These are phyloP conservation scores for Aspergillus fijiensis DNA, from an alignment of 2,329 filamentous ascomycete species.

Conservation along the genomic window DNA sequence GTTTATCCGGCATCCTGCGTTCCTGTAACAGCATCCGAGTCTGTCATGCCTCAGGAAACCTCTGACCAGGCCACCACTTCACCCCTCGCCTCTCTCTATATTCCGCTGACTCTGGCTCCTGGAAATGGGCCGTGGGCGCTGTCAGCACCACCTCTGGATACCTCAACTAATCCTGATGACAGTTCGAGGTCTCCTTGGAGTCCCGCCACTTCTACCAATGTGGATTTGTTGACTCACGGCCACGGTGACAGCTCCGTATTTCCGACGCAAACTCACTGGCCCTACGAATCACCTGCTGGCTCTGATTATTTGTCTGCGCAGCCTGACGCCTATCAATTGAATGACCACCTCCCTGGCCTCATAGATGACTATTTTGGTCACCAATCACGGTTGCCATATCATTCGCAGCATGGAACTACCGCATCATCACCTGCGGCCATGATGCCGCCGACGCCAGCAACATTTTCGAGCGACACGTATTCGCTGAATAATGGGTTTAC, in stretches of 20 bases:
- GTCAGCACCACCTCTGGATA: neutral
- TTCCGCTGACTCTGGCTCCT: neutral
- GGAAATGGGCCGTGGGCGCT: neutral
- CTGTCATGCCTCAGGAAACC: neutral
- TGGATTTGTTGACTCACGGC: slow-evolving; percentile 1
- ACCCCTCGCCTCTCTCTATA: neutral
- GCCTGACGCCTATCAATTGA: slow-evolving; percentile 1
- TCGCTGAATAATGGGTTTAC: neutral
- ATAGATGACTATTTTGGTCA: slow-evolving; percentile 1
- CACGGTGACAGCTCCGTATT: slow-evolving; percentile 6
- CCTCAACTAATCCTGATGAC: neutral
- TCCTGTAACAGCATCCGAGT: slow-evolving; percentile 1
- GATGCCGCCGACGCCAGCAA: neutral
- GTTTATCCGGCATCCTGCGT: slow-evolving; percentile 15
- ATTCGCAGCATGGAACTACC: neutral
- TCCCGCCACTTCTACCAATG: slow-evolving; percentile 1
- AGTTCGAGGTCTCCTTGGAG: neutral
- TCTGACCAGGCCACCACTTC: neutral
- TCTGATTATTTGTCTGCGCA: slow-evolving; percentile 9
- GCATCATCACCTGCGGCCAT: neutral
- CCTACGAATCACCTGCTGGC: slow-evolving; percentile 7
- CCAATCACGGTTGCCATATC: neutral
- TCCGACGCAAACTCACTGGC: neutral
- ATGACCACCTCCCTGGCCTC: slow-evolving; percentile 2
- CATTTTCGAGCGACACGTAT: neutral